A percentile compares a stretch with the other conserved stretches of the same genome.
These are phyloP conservation scores for Neurospora hispaniola DNA, from an alignment of 495 filamentous ascomycete species.

Conservation along the genomic window DNA sequence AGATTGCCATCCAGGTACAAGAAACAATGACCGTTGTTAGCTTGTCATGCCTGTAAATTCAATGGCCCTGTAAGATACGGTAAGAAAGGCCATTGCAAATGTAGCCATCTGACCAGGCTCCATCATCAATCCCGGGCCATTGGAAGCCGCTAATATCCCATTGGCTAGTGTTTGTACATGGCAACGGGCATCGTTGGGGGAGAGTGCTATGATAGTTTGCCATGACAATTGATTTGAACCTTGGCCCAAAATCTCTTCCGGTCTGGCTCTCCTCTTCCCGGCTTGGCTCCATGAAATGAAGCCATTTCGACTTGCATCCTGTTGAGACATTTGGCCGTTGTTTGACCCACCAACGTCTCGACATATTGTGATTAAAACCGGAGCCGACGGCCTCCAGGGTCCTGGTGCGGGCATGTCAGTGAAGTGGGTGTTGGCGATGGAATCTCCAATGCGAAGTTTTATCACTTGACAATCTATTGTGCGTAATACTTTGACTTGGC, in stretches of 20 bases:
- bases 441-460: background rate
- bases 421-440: background rate
- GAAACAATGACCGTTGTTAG: background rate
- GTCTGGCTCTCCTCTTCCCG: background rate
- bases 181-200: background rate
- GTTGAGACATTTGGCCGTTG: background rate
- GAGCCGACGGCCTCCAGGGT: background rate
- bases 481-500: background rate
- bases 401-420: background rate
- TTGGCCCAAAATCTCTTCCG: background rate
- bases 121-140: background rate
- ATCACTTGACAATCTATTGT: background rate
- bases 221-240: background rate
- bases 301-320: background rate
- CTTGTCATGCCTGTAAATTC: background rate
- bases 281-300: background rate
- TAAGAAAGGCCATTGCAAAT: background rate
- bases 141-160: background rate
- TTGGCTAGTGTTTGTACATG: background rate
- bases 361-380: background rate
- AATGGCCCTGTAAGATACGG: background rate
- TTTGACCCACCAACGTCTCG: background rate
- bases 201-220: background rate
- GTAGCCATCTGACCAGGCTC: background rate
- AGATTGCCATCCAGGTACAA: background rate